These are phyloP conservation scores for Annona squamosa DNA, from an alignment of 164 flowering plant genomes.

Conservation along the genomic window DNA sequence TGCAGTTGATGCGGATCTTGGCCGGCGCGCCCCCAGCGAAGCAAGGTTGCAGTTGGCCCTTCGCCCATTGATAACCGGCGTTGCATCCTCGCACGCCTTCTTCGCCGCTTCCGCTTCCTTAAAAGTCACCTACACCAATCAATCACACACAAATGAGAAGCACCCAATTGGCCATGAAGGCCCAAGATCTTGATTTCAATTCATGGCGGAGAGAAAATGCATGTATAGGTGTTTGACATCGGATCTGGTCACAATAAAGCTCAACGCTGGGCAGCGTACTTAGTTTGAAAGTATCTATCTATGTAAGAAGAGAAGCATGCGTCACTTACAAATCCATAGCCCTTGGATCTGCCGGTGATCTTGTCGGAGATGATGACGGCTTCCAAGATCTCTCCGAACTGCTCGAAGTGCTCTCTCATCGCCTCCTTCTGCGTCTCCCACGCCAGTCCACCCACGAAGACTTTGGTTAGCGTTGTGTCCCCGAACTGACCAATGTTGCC, in stretches of 20 bases:
- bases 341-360: constrained; percentile 89
- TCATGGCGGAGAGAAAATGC: background rate
- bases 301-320: background rate
- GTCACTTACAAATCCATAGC: constrained; percentile 86
- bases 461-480: constrained; percentile 82
- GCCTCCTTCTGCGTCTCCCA: constrained; percentile 94
- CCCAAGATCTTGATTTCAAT: no score
- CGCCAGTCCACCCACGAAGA: constrained; percentile 91
- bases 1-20: constrained; percentile 28
- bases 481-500: constrained; percentile 43
- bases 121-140: constrained; percentile 62
- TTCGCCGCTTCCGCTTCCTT: constrained; percentile 87
- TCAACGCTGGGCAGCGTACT: background rate
- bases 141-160: constrained; percentile 3
- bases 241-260: background rate
- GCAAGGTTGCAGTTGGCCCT: constrained; percentile 95
- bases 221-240: background rate
- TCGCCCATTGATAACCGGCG: constrained; percentile 84
- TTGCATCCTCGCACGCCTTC: constrained; percentile 81
- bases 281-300: background rate
- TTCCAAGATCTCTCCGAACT: constrained; percentile 87
- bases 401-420: constrained; percentile 64
- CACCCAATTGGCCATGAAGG: no score
- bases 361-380: constrained; percentile 93
- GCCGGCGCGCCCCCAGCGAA: constrained; percentile 81